Evolutionary conservation across 192 early-diverging fungal species (phyloP), one percentile per base, ranked within the genome.

Genomic region (Backusella australiensis): DNA sequence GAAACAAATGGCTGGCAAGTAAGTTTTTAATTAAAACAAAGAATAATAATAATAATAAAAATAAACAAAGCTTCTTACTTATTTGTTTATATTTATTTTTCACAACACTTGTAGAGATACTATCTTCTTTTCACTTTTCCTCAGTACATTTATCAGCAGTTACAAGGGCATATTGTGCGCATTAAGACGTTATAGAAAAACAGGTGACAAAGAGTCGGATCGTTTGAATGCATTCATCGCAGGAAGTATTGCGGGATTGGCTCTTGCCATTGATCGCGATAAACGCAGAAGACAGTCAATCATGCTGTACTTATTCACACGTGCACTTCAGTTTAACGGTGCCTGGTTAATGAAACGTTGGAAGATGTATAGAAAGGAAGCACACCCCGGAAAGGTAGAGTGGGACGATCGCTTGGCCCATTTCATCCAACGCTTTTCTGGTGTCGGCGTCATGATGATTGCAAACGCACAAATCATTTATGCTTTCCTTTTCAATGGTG

Each of bases 101-200:
- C 21, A n/a, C 19, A 49, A 49, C 46, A 7, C 14, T 41, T 52
- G 12, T 71, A 83, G 86, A 59, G 92, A 93, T 78, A 93, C 90
- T 0, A 44, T 80, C 12, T 82, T 82, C n/a, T 91, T 93, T 82
- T 90, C 92, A 14, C 78, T 90, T 35, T 93, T 93, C 69, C 78
- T 93, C 42, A 88, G 89, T 36, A 85, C 86, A 2, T 86, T 91
- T 39, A 81, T 91, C 15, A 88, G 89, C 32, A 81, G 85, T 23
- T 93, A 93, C 85, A 90, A 90, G 82, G 87, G 77, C 7, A 84
- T 87, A 21, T 81, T 93, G 67, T 93, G 90, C 80, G 76, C 79
- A 12, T 81, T 91, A 81, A 88, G 92, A 56, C 77, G 82, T 42
- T 78, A 82, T 69, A 81, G 85, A 19, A 74, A 73, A n/a, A 76